Evolutionary conservation across 1,284 basidiomycete genomes (phyloP).

Genomic region (Psilocybe mexicana): DNA sequence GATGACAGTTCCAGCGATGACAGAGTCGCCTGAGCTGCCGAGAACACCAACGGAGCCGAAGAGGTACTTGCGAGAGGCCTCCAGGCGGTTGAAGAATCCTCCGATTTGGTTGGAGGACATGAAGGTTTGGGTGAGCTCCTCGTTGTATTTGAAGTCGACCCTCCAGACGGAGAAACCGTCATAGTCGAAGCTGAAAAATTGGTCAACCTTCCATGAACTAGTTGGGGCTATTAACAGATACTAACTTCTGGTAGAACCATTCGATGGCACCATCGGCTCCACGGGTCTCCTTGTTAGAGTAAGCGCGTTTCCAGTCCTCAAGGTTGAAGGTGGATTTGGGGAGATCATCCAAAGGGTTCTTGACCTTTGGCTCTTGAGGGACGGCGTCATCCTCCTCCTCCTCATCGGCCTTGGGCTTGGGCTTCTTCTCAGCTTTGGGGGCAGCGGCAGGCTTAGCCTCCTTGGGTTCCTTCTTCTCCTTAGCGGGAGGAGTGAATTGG

Average conservation of each 20-base stretch:
- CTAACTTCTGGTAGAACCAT: slow-evolving; percentile 91
- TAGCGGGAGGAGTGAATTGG: slow-evolving; percentile 68
- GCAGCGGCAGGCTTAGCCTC: slow-evolving; percentile 50
- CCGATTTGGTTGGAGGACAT: slow-evolving; percentile 91
- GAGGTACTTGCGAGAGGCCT: slow-evolving; percentile 93
- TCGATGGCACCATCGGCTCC: slow-evolving; percentile 72
- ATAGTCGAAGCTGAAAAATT: slow-evolving; percentile 73
- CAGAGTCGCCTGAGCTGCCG: slow-evolving; percentile 68
- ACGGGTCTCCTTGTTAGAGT: slow-evolving; percentile 96
- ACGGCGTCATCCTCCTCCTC: slow-evolving; percentile 54
- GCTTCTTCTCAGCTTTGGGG: slow-evolving; percentile 63
- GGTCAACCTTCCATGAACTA: background rate
- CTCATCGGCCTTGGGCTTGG: slow-evolving; percentile 64
- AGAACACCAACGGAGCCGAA: slow-evolving; percentile 94
- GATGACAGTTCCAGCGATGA: slow-evolving; percentile 84
- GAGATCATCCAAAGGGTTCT: slow-evolving; percentile 93
- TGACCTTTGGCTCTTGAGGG: slow-evolving; percentile 59
- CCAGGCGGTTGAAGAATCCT: slow-evolving; percentile 96
- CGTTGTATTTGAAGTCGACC: slow-evolving; percentile 96
- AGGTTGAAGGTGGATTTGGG: slow-evolving; percentile 94
- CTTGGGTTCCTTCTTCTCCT: slow-evolving; percentile 66
- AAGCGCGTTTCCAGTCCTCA: slow-evolving; percentile 97
- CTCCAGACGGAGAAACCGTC: slow-evolving; percentile 92
- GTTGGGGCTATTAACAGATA: slow-evolving; percentile 10
- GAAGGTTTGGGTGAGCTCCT: slow-evolving; percentile 90